Evolutionary conservation across 1,284 basidiomycete genomes (phyloP), one percentile per base, ranked within the genome.

Genomic region (Athelia psychrophila): DNA sequence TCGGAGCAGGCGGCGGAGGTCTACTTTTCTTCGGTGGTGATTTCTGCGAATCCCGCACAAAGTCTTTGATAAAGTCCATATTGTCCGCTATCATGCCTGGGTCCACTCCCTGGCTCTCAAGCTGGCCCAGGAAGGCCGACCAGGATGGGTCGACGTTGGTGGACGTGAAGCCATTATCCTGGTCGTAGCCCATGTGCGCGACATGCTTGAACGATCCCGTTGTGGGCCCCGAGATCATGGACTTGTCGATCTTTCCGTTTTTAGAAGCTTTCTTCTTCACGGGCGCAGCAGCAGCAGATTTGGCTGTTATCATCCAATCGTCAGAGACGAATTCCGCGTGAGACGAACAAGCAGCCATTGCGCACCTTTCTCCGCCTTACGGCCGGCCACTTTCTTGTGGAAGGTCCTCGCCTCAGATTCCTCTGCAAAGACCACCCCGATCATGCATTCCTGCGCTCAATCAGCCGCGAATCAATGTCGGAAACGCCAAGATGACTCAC

Each of bases 161-260:
- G 1, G 89, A 90, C 0, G 86, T 88, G 68, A 95, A 98, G 3
- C 95, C 95, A 36, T 85, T 83, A 59, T 96, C 85, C 0, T 83
- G 69, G 60, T 96, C 91, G 68, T 91, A 98, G 22, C 95, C 95
- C 91, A 99, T 97, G 66, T 98, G 95, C 0, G 91, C 93, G 44
- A 97, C 81, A 64, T 98, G 95, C 58, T 85, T 81, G 76, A 98
- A 98, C 3, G 89, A 89, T 18, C 86, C 88, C 2, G 72, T 66
- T 16, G 83, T 83, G 1, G 95, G 95, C 0, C 79, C 89, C 12
- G 92, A 93, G 51, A 98, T 98, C 77, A 91, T 83, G 1, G 91
- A 89, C 71, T 97, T 97, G 73, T 95, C 86, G 55, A 96, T 88
- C 67, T 85, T 88, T 47, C 87, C 83, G 8, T 80, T 77, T 53